These are phyloP conservation scores for Malbranchea zuffiana DNA, from an alignment of 2,329 filamentous ascomycete species.

Conservation along the genomic window DNA sequence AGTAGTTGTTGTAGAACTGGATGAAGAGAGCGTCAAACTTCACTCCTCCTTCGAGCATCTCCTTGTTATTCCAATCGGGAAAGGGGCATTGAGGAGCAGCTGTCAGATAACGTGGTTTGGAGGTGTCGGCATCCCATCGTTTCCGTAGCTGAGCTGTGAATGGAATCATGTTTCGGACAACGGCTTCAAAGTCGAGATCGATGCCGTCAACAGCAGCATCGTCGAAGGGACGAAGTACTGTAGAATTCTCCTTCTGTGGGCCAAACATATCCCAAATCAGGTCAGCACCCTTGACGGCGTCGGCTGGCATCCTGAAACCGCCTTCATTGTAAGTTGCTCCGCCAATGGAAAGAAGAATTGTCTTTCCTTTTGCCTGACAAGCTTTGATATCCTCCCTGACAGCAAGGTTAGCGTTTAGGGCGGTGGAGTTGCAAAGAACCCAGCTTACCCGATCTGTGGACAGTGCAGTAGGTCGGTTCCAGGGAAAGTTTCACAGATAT, in stretches of 20 bases:
- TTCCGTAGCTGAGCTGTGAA: slow-evolving; percentile 16
- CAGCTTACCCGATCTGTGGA: not conserved
- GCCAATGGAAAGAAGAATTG: slow-evolving; percentile 38
- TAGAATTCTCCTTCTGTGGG: slow-evolving; percentile 26
- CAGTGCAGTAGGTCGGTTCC: not conserved
- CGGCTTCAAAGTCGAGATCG: slow-evolving; percentile 38
- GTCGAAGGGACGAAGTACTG: slow-evolving; percentile 37
- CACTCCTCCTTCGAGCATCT: slow-evolving; percentile 33
- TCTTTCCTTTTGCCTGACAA: slow-evolving; percentile 35
- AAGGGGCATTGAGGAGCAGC: slow-evolving; percentile 42
- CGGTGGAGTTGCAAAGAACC: not conserved
- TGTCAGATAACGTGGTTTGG: slow-evolving; percentile 38
- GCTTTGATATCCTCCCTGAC: slow-evolving; percentile 26
- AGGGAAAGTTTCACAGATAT: not conserved
- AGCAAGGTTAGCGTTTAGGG: not conserved
- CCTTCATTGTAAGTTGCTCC: slow-evolving; percentile 20
- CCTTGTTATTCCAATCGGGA: slow-evolving; percentile 33
- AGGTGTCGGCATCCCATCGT: slow-evolving; percentile 18
- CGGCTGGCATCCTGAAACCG: slow-evolving; percentile 2
- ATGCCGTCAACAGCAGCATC: slow-evolving; percentile 40
- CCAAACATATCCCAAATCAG: slow-evolving; percentile 43
- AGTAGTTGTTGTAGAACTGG: slow-evolving; percentile 42
- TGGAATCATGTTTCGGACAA: not conserved
- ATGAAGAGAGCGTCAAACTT: slow-evolving; percentile 45
- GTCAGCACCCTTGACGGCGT: slow-evolving; percentile 37